Base-by-base conservation (phyloP, 202 grass and related monocot genomes). In the Setaria italica region DNA sequence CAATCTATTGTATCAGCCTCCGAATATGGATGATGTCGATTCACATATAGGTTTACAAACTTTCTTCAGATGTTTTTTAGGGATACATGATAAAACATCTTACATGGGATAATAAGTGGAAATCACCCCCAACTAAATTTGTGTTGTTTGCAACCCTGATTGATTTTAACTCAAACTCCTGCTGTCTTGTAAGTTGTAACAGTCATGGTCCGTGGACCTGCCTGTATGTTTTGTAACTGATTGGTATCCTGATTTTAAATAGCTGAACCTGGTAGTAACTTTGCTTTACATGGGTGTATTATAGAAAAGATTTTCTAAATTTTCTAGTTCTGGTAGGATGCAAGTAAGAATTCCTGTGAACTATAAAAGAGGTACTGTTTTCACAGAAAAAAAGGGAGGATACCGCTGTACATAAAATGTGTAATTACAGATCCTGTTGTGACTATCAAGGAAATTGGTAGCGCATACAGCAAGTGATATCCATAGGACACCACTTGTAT, bases 381-480 rank as follows among this genome's bases (percentile, higher is more conserved):
- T 4, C 2, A 4, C 4, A 10, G 25, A 25, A 59, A 32, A 47
- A 34, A 45, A 63, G 25, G 25, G 25, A 25, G 7, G 1, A 37
- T 25, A 62, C 11, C 59, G 11, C 29, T 77, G 55, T 62, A 63
- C 42, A 30, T 29, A 48, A 71, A n/a, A 48, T 12, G 6, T 16
- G 3, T 74, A 20, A n/a, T 32, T 39, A 67, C 29, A 67, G 37
- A 20, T 73, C 41, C 12, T 64, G 56, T 25, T 75, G 5, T 57
- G 12, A 55, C 20, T 84, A 7, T 47, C 51, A 48, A 69, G 29
- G 10, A 45, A 73, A 39, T 74, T 11, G 7, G 47, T 51, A 74
- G 21, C 21, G 39, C 59, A 65, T 39, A 81, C 45, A n/a, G 47
- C 29, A 86, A 56, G 67, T 43, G 15, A 56, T 86, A 74, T 47